Conservation (phyloP, 257 asterid species). For the Nicotiana attenuata region DNA sequence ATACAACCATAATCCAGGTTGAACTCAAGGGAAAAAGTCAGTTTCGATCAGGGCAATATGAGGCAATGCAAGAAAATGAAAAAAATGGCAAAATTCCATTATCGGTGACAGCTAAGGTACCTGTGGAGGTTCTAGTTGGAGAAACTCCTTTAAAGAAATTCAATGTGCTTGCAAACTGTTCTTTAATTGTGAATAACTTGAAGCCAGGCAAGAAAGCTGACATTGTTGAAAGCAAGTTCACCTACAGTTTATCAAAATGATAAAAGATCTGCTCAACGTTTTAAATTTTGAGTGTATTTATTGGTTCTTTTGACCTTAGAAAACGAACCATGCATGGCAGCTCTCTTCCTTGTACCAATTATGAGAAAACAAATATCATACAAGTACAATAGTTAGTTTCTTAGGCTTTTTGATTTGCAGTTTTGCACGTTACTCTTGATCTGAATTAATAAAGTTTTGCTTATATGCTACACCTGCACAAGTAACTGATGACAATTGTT, state of each 20-base stretch:
- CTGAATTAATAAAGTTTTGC: too few species aligned
- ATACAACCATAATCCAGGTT: constrained; percentile 27
- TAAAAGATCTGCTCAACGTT: neutral
- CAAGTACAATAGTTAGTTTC: neutral
- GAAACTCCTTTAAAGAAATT: neutral
- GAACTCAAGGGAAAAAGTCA: constrained; percentile 35
- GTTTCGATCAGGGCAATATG: constrained; percentile 30
- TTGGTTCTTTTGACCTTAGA: neutral
- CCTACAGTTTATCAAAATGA: constrained; percentile 8
- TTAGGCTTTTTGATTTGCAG: neutral
- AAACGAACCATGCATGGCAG: neutral
- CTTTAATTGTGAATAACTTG: constrained; percentile 36
- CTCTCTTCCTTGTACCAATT: neutral
- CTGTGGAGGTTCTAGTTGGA: constrained; percentile 25
- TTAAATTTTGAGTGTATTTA: neutral
- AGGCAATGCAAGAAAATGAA: constrained; percentile 20
- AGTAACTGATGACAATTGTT: too few species aligned
- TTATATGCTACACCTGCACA: too few species aligned
- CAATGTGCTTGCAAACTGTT: constrained; percentile 21
- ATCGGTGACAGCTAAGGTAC: constrained; percentile 33
- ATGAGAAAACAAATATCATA: neutral
- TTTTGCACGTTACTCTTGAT: too few species aligned
- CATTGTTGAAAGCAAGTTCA: constrained; percentile 25
- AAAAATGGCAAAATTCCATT: constrained; percentile 33
- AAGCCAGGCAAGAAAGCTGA: constrained; percentile 21